These are phyloP conservation scores for Trichoderma sp. DNA, from an alignment of 2,329 filamentous ascomycete species.

Conservation along the genomic window DNA sequence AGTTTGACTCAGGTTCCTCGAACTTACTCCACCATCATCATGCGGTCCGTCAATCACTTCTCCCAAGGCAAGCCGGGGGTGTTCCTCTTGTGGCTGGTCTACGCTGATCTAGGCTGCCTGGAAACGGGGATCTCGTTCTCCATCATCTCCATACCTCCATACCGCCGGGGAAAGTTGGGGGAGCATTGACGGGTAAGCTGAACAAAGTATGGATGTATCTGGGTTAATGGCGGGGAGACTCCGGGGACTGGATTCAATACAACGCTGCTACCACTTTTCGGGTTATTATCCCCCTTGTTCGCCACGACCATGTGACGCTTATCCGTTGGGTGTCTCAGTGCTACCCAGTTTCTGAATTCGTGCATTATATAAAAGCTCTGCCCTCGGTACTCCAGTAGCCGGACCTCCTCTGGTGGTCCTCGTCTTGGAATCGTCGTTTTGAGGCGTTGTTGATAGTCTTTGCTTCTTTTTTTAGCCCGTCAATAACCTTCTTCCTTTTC, in stretches of 20 bases:
- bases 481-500: background rate
- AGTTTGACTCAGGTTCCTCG: slow-evolving; percentile 3
- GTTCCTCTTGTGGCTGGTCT: background rate
- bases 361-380: background rate
- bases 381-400: background rate
- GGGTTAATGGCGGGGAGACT: background rate
- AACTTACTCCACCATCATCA: slow-evolving; percentile 2
- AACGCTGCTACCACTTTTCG: background rate
- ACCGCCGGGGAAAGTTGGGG: slow-evolving; percentile 16
- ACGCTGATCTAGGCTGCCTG: slow-evolving; percentile 8
- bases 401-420: background rate
- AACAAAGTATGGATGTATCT: background rate
- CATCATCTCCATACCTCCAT: background rate
- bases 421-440: background rate
- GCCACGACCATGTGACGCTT: slow-evolving; percentile 11
- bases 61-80: background rate
- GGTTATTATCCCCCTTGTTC: background rate
- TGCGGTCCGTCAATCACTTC: background rate
- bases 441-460: background rate
- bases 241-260: background rate
- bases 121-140: slow-evolving; percentile 16
- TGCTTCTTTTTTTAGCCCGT: background rate
- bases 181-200: background rate
- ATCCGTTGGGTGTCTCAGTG: background rate
- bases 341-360: background rate